Conservation (phyloP, 768 basidiomycete genomes). For the Grammothele lineata region DNA sequence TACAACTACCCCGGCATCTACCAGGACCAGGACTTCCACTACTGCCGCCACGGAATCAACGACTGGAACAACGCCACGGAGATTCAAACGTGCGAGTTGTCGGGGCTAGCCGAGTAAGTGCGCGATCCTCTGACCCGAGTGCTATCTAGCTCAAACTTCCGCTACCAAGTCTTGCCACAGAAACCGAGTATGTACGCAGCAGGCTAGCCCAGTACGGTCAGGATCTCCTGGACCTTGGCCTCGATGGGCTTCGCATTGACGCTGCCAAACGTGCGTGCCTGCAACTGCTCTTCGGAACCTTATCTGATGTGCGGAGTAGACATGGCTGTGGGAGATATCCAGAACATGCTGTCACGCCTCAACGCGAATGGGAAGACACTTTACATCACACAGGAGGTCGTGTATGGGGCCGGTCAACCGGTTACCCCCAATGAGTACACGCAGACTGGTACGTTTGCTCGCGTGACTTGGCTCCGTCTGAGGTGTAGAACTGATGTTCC, state of each 20-base stretch:
- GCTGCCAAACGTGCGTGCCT: slow-evolving; percentile 54
- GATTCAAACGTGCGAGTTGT: slow-evolving; percentile 41
- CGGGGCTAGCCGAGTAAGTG: slow-evolving; percentile 35
- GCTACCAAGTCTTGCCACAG: slow-evolving; percentile 51
- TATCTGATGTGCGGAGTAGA: slow-evolving; percentile 32
- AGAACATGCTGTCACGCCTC: slow-evolving; percentile 47
- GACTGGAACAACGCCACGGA: slow-evolving; percentile 50
- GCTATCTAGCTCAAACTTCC: neutral
- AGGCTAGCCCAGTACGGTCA: slow-evolving; percentile 54
- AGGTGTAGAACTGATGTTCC: neutral
- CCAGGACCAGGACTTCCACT: slow-evolving; percentile 47
- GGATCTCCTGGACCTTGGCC: slow-evolving; percentile 56
- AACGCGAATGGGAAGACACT: slow-evolving; percentile 23
- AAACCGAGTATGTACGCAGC: slow-evolving; percentile 54
- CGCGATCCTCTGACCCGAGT: too few species aligned
- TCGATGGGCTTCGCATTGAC: slow-evolving; percentile 60
- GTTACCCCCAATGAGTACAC: slow-evolving; percentile 53
- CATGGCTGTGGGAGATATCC: slow-evolving; percentile 48
- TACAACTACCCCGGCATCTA: slow-evolving; percentile 35
- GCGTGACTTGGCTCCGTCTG: too few species aligned
- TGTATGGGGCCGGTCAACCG: slow-evolving; percentile 46
- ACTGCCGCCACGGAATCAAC: slow-evolving; percentile 55
- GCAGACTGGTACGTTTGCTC: neutral
- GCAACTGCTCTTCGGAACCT: neutral
- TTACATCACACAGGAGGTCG: slow-evolving; percentile 62